A percentile compares a stretch with the other conserved stretches of the same genome.
phyloP scores from a whole-genome alignment of 768 basidiomycete genomes.

The Xanthoconium stramineum region DNA sequence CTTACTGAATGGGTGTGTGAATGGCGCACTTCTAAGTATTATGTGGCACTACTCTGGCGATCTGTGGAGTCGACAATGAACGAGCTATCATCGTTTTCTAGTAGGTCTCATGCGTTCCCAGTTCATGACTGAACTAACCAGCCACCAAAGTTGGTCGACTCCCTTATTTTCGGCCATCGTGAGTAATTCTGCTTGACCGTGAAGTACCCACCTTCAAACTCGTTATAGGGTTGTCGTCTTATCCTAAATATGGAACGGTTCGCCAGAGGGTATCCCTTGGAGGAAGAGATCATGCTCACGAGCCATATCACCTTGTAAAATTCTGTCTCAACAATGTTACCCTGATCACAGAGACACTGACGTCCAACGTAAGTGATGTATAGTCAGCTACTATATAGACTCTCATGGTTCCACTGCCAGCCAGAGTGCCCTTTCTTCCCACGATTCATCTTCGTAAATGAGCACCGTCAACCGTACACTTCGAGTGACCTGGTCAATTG shows the following conservation, averaged over 20 bases:
- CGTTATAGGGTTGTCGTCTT: conserved; percentile 20
- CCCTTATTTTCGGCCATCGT: conserved; percentile 16
- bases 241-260: conserved; percentile 25
- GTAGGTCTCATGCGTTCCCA: neutral
- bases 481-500: no score
- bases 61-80: neutral
- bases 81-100: neutral
- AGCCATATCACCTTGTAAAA: conserved; percentile 5
- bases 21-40: neutral
- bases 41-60: neutral
- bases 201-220: neutral
- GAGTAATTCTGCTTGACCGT: conserved; percentile 1
- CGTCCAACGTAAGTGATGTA: no score
- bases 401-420: no score
- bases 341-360: neutral
- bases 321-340: neutral
- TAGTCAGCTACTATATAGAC: no score
- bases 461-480: no score
- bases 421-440: no score
- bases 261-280: neutral
- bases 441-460: no score
- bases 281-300: conserved; percentile 10
- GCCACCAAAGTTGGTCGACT: conserved; percentile 12
- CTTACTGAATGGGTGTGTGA: neutral
- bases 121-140: neutral